A percentile compares a stretch with the other conserved stretches of the same genome.
Conservation (phyloP, 768 basidiomycete species). For the Podaxis mareebaensis region DNA sequence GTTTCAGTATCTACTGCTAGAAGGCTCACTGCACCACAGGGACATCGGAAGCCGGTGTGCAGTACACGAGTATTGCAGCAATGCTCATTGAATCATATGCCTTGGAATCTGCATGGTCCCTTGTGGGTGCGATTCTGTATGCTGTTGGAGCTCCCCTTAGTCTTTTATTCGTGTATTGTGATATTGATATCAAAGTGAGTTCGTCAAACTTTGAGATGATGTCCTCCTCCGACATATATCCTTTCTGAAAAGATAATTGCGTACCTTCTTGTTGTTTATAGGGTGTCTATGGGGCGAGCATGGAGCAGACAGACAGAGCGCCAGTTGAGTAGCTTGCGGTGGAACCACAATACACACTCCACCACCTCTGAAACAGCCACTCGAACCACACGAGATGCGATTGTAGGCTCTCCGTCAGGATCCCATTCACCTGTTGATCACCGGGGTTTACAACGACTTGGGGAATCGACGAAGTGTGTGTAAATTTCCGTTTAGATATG, state of each 20-base stretch:
- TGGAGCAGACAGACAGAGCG: not conserved
- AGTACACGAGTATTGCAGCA: not conserved
- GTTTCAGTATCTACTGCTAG: not conserved
- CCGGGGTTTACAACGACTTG: no score
- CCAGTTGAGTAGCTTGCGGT: not conserved
- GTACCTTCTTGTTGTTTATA: conserved; percentile 1
- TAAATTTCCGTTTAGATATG: no score
- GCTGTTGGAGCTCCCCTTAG: not conserved
- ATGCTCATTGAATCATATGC: conserved; percentile 5
- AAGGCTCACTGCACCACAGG: not conserved
- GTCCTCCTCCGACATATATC: no score
- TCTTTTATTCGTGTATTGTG: not conserved
- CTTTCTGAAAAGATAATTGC: not conserved
- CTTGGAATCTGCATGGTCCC: conserved; percentile 7
- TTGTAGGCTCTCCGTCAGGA: no score
- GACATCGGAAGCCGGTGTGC: not conserved
- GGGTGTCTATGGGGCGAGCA: not conserved
- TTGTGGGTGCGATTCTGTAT: not conserved
- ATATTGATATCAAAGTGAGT: conserved; percentile 4
- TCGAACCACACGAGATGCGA: not conserved
- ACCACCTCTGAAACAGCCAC: not conserved
- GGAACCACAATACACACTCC: not conserved
- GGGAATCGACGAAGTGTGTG: no score
- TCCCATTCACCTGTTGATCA: no score
- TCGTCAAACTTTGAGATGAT: rapidly evolving